Evolutionary conservation across 352 stramenopile genomes (phyloP), one percentile per base, ranked within the genome.

Genomic region (Phytophthora ohioensis): DNA sequence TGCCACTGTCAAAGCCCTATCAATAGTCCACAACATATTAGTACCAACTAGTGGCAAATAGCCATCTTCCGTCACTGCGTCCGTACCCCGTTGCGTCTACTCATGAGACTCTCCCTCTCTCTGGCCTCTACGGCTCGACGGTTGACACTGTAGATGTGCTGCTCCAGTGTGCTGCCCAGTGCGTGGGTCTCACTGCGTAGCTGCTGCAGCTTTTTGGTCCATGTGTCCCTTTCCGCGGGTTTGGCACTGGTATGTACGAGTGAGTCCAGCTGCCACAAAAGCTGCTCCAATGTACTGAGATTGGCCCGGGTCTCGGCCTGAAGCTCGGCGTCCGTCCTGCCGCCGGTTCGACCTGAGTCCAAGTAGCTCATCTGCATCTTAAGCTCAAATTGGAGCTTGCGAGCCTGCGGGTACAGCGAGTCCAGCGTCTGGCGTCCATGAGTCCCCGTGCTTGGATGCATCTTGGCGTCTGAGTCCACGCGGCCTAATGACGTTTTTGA

Each of bases 351-450:
- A 0, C 82, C 80, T 5, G 84, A 89, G 61, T 95, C 88, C 47
- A 95, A 51, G 71, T 94, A 95, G 66, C 82, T 92, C 67, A 95
- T 87, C 75, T 95, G 88, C 84, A 93, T 94, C 79, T 95, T 95
- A 64, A 95, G 84, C 71, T 95, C 88, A 71, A 93, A 95, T 70
- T 94, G 87, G 43, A 94, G 79, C 75, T 95, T 95, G 41, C 86
- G 79, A 27, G 86, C 88, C 75, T 92, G 88, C 27, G 87, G 85
- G 53, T 93, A 93, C 65, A 95, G 81, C 69, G 86, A 82, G 55
- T 85, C 80, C 42, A 93, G 75, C 68, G 86, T 87, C 64, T 84
- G 76, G 31, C 45, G 51, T 7, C 42, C 56, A 43, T 27, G 46
- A 13, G 7, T 43, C 39, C 51, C 51, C 42, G 36, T 46, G 15